Evolutionary conservation across 2,329 filamentous ascomycete genomes (phyloP).

Genomic region (Fonsecaea nubica): DNA sequence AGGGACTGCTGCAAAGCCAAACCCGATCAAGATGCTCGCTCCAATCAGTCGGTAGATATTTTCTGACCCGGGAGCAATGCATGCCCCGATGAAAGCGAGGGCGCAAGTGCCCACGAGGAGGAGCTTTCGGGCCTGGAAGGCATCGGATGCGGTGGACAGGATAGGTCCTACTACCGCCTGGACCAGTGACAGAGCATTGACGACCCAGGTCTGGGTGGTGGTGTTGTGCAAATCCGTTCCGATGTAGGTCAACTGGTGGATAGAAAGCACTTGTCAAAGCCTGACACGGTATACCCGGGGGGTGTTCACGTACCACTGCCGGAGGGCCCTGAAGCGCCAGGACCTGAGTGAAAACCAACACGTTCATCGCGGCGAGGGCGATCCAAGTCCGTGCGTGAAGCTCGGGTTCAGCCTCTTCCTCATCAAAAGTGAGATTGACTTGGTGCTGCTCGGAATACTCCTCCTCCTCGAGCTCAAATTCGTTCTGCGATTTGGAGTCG

Average conservation of each 20-base stretch:
- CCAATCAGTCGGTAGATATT: conserved; percentile 27
- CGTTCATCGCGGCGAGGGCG: conserved; percentile 6
- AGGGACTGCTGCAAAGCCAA: conserved; percentile 20
- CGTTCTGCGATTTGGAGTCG: neutral
- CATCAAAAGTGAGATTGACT: conserved; percentile 13
- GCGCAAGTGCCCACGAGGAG: conserved; percentile 19
- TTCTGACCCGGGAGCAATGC: conserved; percentile 24
- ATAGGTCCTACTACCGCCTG: conserved; percentile 24
- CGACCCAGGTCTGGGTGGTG: conserved; percentile 19
- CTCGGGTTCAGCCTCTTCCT: conserved; percentile 18
- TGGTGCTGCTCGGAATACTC: neutral
- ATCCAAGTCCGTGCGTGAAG: conserved; percentile 16
- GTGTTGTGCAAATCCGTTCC: conserved; percentile 15
- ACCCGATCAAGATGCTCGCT: conserved; percentile 20
- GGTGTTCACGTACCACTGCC: conserved; percentile 15
- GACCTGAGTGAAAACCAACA: conserved; percentile 7
- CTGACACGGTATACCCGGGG: neutral
- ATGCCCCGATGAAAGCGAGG: conserved; percentile 26
- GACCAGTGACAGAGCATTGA: conserved; percentile 15
- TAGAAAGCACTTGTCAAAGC: neutral
- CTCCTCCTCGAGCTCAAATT: neutral
- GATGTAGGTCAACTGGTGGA: conserved; percentile 23
- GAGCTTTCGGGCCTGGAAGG: conserved; percentile 25
- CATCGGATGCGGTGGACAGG: conserved; percentile 24
- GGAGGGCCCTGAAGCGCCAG: conserved; percentile 10